A percentile compares a stretch with the other conserved stretches of the same genome.
These are phyloP conservation scores for Jacaranda mimosifolia DNA, from an alignment of 257 asterid genomes.

Conservation along the genomic window DNA sequence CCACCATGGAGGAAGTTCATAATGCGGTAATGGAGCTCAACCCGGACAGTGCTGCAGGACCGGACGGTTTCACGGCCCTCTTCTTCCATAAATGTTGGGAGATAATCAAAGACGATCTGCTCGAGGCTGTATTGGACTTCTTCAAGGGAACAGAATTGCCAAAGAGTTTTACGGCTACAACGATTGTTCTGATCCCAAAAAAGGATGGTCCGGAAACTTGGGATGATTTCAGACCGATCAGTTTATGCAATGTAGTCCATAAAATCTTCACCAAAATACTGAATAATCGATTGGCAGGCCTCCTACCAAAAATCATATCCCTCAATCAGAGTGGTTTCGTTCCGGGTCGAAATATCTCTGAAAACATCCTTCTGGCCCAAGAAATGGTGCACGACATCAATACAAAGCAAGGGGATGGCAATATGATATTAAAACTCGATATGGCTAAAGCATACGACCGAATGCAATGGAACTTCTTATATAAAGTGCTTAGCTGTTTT, in stretches of 20 bases:
- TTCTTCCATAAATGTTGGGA: no score
- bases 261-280: background rate
- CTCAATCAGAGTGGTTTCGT: background rate
- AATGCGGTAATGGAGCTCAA: no score
- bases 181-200: background rate
- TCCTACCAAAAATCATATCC: background rate
- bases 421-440: background rate
- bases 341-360: background rate
- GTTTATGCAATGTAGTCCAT: background rate
- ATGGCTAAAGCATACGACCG: background rate
- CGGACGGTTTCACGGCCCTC: no score
- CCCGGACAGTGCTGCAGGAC: no score
- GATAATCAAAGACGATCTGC: no score
- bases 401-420: background rate
- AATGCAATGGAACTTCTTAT: background rate
- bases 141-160: background rate
- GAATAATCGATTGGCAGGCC: background rate
- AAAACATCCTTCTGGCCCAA: background rate
- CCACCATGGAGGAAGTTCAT: no score
- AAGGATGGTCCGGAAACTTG: background rate
- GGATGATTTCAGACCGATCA: background rate
- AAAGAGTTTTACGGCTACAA: background rate
- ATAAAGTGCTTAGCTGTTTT: background rate
- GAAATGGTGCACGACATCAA: background rate
- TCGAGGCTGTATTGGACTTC: no score